phyloP scores from a whole-genome alignment of 768 basidiomycete genomes.

The Pulveroboletus sp. region DNA sequence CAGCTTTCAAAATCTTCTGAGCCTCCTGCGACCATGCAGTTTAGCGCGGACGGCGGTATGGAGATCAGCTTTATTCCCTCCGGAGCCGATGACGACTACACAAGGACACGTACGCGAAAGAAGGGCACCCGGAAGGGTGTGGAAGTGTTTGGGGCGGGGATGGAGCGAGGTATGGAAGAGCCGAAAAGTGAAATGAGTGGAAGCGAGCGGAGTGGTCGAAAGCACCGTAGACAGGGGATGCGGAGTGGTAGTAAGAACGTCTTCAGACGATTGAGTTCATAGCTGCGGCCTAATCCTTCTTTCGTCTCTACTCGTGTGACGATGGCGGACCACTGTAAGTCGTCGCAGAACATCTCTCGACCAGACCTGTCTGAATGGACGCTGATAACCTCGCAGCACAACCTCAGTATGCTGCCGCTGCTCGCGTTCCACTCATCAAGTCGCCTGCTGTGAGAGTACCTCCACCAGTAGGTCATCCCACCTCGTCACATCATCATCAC shows the following conservation, averaged over 20 bases:
- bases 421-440: slow-evolving; percentile 82
- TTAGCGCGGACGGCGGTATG: slow-evolving; percentile 58
- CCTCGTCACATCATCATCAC: not conserved
- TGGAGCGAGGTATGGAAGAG: slow-evolving; percentile 74
- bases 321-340: slow-evolving; percentile 25
- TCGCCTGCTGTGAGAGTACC: slow-evolving; percentile 89
- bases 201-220: slow-evolving; percentile 73
- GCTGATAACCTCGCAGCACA: slow-evolving; percentile 8
- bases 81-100: slow-evolving; percentile 17
- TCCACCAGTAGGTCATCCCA: slow-evolving; percentile 49
- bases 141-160: slow-evolving; percentile 80
- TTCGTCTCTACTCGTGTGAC: not conserved
- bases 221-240: slow-evolving; percentile 67
- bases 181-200: slow-evolving; percentile 47
- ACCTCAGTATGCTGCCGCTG: slow-evolving; percentile 77
- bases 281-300: not conserved
- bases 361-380: not conserved
- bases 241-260: slow-evolving; percentile 90
- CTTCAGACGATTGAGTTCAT: slow-evolving; percentile 41
- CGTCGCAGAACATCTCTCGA: not conserved
- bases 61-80: slow-evolving; percentile 83
- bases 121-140: slow-evolving; percentile 50
- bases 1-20: slow-evolving; percentile 11
- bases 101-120: slow-evolving; percentile 23
- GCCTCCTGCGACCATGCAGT: slow-evolving; percentile 17